These are phyloP conservation scores for Candolleomyces eurysporus DNA, from an alignment of 768 basidiomycete species.

Conservation along the genomic window DNA sequence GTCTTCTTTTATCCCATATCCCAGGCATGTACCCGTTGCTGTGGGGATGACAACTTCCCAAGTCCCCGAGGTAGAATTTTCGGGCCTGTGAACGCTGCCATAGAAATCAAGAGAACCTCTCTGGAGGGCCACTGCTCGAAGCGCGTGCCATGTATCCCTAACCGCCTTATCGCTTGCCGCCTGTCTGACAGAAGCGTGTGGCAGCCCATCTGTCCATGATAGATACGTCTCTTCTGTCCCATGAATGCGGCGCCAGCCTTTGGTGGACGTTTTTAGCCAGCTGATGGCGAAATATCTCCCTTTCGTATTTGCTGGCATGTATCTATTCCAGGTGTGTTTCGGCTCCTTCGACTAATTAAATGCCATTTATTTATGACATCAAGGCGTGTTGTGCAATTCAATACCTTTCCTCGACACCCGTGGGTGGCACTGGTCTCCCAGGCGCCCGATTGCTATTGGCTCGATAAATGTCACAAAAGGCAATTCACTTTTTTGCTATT, in stretches of 20 bases:
- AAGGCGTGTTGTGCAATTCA: not conserved
- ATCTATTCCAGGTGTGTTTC: not conserved
- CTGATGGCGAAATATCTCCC: too few relatives aligned
- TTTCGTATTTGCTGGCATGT: not conserved
- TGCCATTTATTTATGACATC: not conserved
- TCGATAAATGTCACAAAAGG: not conserved
- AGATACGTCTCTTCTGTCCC: too few relatives aligned
- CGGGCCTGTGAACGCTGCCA: not conserved
- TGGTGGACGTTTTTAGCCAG: too few relatives aligned
- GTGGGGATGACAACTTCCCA: not conserved
- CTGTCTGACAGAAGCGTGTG: too few relatives aligned
- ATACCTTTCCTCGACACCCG: too few relatives aligned
- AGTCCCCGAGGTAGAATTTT: not conserved
- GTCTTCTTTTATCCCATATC: constrained; percentile 1
- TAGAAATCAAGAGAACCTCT: not conserved
- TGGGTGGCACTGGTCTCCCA: not conserved
- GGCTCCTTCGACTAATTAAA: not conserved
- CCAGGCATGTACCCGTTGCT: not conserved
- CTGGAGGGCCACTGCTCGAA: not conserved
- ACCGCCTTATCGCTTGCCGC: not conserved
- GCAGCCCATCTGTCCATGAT: too few relatives aligned
- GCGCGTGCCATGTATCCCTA: not conserved
- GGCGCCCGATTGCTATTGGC: not conserved
- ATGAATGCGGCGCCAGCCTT: too few relatives aligned
- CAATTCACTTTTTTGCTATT: not conserved